phyloP scores from a whole-genome alignment of 495 filamentous ascomycete species.

The Aspergillus diversus region DNA sequence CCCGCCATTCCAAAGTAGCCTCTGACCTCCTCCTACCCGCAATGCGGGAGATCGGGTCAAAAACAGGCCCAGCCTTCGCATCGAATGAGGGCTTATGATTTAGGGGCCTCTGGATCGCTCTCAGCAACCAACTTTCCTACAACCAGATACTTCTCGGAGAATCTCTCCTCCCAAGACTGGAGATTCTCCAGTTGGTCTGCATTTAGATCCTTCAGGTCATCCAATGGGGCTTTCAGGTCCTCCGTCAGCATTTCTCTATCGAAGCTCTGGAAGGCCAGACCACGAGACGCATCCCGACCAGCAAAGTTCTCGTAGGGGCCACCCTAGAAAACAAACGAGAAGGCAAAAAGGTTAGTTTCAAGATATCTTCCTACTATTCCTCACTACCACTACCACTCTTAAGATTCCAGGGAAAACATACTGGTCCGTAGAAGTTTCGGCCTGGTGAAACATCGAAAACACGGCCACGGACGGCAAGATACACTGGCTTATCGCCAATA shows the following conservation, averaged over 20 bases:
- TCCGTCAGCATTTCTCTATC: conserved; percentile 96
- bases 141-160: conserved; percentile 90
- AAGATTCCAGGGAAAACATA: conserved; percentile 26
- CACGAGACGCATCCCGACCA: conserved; percentile 89
- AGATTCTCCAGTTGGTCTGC: conserved; percentile 81
- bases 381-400: no score
- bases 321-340: conserved; percentile 43
- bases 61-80: neutral
- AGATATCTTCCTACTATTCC: no score
- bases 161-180: conserved; percentile 89
- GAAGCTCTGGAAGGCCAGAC: conserved; percentile 89
- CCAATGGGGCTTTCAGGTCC: conserved; percentile 83
- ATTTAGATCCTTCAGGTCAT: conserved; percentile 75
- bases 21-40: neutral
- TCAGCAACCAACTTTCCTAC: conserved; percentile 87
- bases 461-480: conserved; percentile 78
- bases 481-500: conserved; percentile 70
- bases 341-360: neutral
- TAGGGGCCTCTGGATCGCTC: conserved; percentile 58
- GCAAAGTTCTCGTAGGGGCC: conserved; percentile 95
- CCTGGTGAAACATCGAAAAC: conserved; percentile 89
- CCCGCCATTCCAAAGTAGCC: no score
- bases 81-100: conserved; percentile 26
- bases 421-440: conserved; percentile 88
- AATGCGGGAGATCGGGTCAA: neutral